A percentile compares a stretch with the other conserved stretches of the same genome.
Conservation (phyloP, 2,329 filamentous ascomycete genomes). For the Cladophialophora exuberans region DNA sequence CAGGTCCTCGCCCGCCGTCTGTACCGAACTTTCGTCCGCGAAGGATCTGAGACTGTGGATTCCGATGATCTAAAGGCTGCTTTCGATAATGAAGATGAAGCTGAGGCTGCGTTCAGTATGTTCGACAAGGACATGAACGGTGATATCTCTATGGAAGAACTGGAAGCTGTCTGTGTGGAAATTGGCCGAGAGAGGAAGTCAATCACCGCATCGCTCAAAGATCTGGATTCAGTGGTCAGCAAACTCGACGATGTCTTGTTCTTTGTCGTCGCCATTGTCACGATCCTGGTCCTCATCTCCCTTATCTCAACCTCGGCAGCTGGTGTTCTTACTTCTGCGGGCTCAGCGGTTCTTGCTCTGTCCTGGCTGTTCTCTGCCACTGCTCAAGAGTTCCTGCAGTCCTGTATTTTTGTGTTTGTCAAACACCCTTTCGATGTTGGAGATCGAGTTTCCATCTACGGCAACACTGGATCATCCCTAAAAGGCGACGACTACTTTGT, state of each 20-base stretch:
- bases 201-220: constrained; percentile 91
- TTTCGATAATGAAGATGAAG: constrained; percentile 82
- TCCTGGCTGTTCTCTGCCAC: constrained; percentile 93
- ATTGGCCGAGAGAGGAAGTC: constrained; percentile 94
- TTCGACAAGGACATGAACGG: constrained; percentile 97
- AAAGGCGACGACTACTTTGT: constrained; percentile 94
- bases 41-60: constrained; percentile 74
- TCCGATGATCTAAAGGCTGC: constrained; percentile 77
- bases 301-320: constrained; percentile 90
- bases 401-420: constrained; percentile 92
- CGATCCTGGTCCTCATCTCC: constrained; percentile 83
- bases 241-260: constrained; percentile 89
- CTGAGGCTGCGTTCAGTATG: constrained; percentile 84
- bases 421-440: constrained; percentile 98
- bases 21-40: constrained; percentile 81
- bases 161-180: constrained; percentile 90
- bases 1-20: constrained; percentile 85
- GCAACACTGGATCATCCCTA: constrained; percentile 77
- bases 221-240: constrained; percentile 88
- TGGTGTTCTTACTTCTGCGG: constrained; percentile 84
- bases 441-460: constrained; percentile 88
- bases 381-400: constrained; percentile 92
- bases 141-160: constrained; percentile 92
- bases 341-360: constrained; percentile 82
- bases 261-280: constrained; percentile 80